phyloP scores from a whole-genome alignment of 345 rosid species.

The Euclidium syriacum region DNA sequence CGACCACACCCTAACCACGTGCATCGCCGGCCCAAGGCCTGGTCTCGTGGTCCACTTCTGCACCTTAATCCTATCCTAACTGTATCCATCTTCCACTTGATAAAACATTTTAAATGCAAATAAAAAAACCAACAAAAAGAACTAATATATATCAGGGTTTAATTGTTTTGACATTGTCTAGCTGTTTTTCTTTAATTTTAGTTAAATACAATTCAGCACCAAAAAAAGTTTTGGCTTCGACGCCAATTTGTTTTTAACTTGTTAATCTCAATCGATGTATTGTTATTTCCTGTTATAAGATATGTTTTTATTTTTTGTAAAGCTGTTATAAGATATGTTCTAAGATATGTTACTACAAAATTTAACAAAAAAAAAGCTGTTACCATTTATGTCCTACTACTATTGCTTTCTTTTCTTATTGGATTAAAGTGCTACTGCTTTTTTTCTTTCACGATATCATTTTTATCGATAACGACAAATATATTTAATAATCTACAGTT shows the following conservation, averaged over 20 bases:
- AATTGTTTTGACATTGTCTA: background rate
- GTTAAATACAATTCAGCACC: background rate
- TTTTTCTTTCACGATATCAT: background rate
- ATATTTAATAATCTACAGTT: background rate
- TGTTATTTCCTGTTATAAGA: background rate
- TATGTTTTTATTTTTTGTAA: background rate
- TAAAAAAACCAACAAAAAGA: background rate
- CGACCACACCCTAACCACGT: conserved; percentile 44
- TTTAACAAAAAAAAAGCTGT: conserved; percentile 1
- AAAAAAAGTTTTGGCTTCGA: background rate
- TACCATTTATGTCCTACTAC: conserved; percentile 4
- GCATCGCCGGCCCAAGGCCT: conserved; percentile 40
- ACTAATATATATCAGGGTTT: background rate
- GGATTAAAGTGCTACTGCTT: conserved; percentile 9
- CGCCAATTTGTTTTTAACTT: background rate
- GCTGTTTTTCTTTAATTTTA: background rate
- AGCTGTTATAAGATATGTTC: background rate
- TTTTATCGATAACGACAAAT: conserved; percentile 17
- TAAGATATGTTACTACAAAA: background rate
- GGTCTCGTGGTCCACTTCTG: conserved; percentile 33
- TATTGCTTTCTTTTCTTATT: conserved; percentile 1
- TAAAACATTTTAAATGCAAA: background rate
- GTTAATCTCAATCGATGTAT: background rate
- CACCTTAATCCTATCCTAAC: conserved; percentile 22
- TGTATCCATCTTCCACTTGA: conserved; percentile 19